These are phyloP conservation scores for Porodaedalea pini DNA, from an alignment of 1,284 basidiomycete species.

Conservation along the genomic window DNA sequence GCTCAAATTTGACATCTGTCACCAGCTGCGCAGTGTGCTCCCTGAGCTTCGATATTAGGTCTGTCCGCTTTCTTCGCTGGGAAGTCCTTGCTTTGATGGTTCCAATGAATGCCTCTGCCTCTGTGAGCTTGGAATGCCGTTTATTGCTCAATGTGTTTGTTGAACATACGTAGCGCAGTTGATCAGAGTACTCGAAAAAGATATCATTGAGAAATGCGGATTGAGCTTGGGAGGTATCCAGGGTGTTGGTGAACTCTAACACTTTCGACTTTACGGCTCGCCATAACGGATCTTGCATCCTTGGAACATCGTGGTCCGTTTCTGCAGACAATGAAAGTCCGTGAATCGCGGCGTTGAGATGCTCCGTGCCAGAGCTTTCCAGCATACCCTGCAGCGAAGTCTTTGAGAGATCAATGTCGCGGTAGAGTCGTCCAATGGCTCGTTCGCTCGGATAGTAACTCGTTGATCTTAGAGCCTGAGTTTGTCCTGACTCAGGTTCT, in stretches of 20 bases:
- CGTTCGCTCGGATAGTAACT: constrained; percentile 69
- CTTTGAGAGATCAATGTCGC: constrained; percentile 40
- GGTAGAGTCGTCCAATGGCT: constrained; percentile 66
- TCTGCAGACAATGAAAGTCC: too few species aligned
- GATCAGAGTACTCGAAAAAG: constrained; percentile 22
- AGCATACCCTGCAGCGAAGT: too few species aligned
- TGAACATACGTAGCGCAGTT: constrained; percentile 26
- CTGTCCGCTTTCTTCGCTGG: constrained; percentile 25
- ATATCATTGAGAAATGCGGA: not conserved
- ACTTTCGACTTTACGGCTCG: not conserved
- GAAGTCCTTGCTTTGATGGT: constrained; percentile 29
- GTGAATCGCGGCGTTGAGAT: too few species aligned
- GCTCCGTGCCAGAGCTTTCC: too few species aligned
- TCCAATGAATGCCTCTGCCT: constrained; percentile 30
- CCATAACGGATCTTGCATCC: not conserved
- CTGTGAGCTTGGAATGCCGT: constrained; percentile 22
- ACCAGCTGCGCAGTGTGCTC: constrained; percentile 26
- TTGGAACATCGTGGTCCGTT: too few species aligned
- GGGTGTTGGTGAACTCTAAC: not conserved
- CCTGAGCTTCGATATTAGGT: constrained; percentile 25
- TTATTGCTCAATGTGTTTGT: constrained; percentile 19
- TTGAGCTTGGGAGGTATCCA: too few species aligned
- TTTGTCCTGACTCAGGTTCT: constrained; percentile 52
- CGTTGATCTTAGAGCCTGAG: constrained; percentile 47
- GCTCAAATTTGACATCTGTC: constrained; percentile 7